A percentile compares a stretch with the other conserved stretches of the same genome.
Conservation (phyloP, 345 rosid genomes). For the Acer saccharum region DNA sequence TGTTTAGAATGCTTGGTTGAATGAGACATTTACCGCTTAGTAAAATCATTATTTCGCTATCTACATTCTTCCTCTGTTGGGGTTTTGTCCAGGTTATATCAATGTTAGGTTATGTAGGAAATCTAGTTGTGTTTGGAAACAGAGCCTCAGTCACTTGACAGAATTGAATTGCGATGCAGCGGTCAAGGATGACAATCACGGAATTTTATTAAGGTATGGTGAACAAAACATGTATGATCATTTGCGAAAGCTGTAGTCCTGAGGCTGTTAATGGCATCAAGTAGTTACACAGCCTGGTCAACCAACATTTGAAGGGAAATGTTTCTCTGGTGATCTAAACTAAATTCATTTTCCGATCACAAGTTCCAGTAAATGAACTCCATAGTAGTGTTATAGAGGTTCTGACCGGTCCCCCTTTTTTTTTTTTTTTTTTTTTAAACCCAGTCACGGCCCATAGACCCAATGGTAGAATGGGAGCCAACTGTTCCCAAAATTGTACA, state of each 20-base stretch:
- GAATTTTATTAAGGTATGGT: neutral
- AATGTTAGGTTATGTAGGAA: neutral
- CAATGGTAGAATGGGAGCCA: neutral
- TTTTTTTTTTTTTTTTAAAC: too few species aligned
- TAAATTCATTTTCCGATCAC: neutral
- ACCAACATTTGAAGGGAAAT: neutral
- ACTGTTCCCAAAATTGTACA: neutral
- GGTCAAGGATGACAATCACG: neutral
- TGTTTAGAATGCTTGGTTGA: neutral
- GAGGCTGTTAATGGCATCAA: neutral
- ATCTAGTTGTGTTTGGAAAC: neutral
- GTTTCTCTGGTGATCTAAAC: neutral
- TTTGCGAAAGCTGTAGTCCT: constrained; percentile 18
- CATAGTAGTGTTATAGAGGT: neutral
- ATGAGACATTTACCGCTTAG: neutral
- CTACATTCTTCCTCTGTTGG: neutral
- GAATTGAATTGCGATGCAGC: constrained; percentile 5
- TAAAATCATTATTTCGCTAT: neutral
- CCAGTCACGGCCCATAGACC: neutral
- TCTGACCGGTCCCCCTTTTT: too few species aligned
- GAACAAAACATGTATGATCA: neutral
- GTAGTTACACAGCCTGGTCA: constrained; percentile 5
- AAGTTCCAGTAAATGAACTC: neutral
- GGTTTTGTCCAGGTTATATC: neutral
- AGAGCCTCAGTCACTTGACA: neutral